Evolutionary conservation across 75 land plant species (phyloP), one percentile per base, ranked within the genome.

Genomic region (Pseudotsuga menziesii): DNA sequence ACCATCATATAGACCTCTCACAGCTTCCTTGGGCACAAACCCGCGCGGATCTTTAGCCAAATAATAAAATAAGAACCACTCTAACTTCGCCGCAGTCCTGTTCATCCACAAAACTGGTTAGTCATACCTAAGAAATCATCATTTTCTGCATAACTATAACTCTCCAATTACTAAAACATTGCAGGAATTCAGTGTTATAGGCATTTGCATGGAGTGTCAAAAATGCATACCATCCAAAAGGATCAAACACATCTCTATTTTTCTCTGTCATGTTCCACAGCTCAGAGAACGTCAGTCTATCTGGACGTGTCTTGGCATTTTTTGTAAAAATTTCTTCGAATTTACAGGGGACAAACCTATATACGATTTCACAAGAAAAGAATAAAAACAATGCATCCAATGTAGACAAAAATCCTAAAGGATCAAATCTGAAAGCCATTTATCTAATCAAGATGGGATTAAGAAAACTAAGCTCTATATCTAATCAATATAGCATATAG

Each of bases 301-400:
- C 91, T 5, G 86, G 87, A 32, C 75, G 67, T 0, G 90, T 83
- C 0, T 71, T 78, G 1, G 89, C 94, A 80, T 83, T 91, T 71
- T 95, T 93, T 75, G 83, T 83, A 73, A 91, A 95, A 4, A 88
- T 78, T 79, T 89, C 85, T 86, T 95, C 98, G 48, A 93, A 86
- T 39, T 84, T 86, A 5, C 58, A 73, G 0, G 96, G 92, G 9
- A 86, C 67, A 78, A 80, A 93, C 90, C 98, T 95, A 86, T 2
- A 69, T 54, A 14, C 54, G 12, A 74, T 55, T 19, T 17, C 62
- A 44, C 26, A 23, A 60, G 19, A 22, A 25, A 16, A 61, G 61
- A n/a, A 23, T n/a, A 29, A 29, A 76, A 59, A 12, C 13, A 19
- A 73, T 17, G 61, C 32, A n/a, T n/a, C n/a, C n/a, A n/a, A n/a